phyloP scores from a whole-genome alignment of 1,284 basidiomycete species.

The Mycena sp. region DNA sequence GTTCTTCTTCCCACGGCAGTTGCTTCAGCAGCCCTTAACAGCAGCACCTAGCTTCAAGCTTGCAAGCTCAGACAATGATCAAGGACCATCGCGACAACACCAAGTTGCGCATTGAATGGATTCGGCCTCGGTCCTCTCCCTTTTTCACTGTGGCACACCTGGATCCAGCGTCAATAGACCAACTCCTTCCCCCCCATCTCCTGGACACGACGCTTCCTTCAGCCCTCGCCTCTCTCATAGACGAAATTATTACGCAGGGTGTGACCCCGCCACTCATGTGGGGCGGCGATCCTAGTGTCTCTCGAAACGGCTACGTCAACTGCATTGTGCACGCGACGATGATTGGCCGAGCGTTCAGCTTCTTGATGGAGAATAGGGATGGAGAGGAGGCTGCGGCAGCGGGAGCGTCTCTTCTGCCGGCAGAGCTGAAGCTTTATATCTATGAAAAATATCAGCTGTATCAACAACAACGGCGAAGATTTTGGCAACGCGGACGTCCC shows the following conservation, averaged over 20 bases:
- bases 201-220: slow-evolving; percentile 13
- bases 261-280: slow-evolving; percentile 19
- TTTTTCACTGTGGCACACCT: slow-evolving; percentile 8
- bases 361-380: slow-evolving; percentile 10
- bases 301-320: neutral
- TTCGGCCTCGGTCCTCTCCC: neutral
- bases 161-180: slow-evolving; percentile 7
- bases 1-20: too few species aligned
- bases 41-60: too few species aligned
- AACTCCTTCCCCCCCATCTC: slow-evolving; percentile 11
- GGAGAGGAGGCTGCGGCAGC: slow-evolving; percentile 1
- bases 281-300: slow-evolving; percentile 10
- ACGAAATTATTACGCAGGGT: neutral
- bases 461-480: slow-evolving; percentile 1
- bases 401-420: neutral
- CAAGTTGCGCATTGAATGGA: neutral
- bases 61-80: too few species aligned
- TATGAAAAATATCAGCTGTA: neutral
- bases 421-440: slow-evolving; percentile 12
- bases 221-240: slow-evolving; percentile 6
- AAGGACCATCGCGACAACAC: too few species aligned
- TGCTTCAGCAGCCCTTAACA: too few species aligned
- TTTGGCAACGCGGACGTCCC: slow-evolving; percentile 12
- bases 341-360: slow-evolving; percentile 15
- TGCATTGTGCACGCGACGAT: slow-evolving; percentile 14